A percentile compares a stretch with the other conserved stretches of the same genome.
phyloP scores from a whole-genome alignment of 306 rosid species.

The Vicia faba region DNA sequence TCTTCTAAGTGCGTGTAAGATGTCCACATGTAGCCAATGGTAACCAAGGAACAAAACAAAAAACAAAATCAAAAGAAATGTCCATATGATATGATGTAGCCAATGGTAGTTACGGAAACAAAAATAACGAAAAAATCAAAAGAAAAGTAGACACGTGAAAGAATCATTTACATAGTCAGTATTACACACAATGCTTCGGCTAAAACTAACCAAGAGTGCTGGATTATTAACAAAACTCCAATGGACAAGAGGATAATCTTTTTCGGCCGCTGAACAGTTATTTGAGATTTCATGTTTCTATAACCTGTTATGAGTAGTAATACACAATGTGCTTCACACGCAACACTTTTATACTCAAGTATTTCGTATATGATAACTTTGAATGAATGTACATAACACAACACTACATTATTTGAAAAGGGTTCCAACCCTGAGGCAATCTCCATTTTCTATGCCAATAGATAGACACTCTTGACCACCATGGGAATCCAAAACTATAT shows the following conservation, averaged over 20 bases:
- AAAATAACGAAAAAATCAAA: no score
- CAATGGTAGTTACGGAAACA: neutral
- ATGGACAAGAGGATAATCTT: neutral
- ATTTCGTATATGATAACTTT: constrained; percentile 41
- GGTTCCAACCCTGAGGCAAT: constrained; percentile 70
- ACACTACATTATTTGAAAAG: constrained; percentile 41
- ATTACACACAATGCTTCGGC: neutral
- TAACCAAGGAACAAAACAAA: no score
- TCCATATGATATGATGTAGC: no score
- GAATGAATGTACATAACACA: constrained; percentile 34
- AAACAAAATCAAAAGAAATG: no score
- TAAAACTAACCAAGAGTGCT: no score
- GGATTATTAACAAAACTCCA: no score
- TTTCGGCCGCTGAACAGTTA: constrained; percentile 31
- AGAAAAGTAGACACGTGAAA: neutral
- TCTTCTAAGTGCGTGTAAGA: no score
- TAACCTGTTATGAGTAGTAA: constrained; percentile 30
- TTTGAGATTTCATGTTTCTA: constrained; percentile 33
- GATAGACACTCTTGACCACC: constrained; percentile 95
- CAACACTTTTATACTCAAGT: constrained; percentile 43
- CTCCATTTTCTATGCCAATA: constrained; percentile 97
- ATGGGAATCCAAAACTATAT: constrained; percentile 81
- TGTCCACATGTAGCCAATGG: no score
- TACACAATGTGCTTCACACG: constrained; percentile 39
- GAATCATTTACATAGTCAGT: neutral